A percentile compares a stretch with the other conserved stretches of the same genome.
Conservation (phyloP, 352 stramenopile genomes). For the Pythium aristosporum region DNA sequence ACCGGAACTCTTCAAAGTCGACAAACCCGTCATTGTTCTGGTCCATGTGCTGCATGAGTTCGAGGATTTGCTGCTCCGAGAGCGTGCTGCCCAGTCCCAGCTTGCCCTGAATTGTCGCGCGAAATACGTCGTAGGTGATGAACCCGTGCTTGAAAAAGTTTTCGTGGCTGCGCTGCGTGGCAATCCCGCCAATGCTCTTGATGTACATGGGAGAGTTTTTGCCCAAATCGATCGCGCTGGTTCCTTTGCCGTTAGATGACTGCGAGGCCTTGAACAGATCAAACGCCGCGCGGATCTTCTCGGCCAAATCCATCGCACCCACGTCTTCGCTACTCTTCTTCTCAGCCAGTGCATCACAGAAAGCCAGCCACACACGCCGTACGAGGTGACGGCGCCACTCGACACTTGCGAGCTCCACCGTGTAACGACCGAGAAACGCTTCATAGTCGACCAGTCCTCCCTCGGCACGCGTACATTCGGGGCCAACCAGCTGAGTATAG, state of each 20-base stretch:
- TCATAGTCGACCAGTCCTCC: constrained; percentile 55
- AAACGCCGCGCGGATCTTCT: constrained; percentile 73
- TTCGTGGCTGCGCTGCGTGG: constrained; percentile 39
- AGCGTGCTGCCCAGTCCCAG: constrained; percentile 59
- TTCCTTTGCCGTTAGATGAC: constrained; percentile 18
- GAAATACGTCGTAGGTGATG: constrained; percentile 80
- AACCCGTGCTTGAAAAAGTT: constrained; percentile 49
- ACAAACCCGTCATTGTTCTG: constrained; percentile 89
- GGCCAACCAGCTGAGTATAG: constrained; percentile 56
- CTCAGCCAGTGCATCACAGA: constrained; percentile 53
- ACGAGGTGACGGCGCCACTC: constrained; percentile 71
- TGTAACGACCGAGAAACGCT: constrained; percentile 75
- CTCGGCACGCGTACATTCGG: constrained; percentile 34
- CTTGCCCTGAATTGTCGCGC: constrained; percentile 62
- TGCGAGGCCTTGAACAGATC: constrained; percentile 49
- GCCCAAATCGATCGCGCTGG: constrained; percentile 20
- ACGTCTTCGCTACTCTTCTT: constrained; percentile 33
- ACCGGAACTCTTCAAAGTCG: constrained; percentile 88
- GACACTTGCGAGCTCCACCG: constrained; percentile 58
- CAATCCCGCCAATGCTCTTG: constrained; percentile 31
- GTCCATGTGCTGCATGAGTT: constrained; percentile 92
- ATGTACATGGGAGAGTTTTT: constrained; percentile 29
- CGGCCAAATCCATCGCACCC: constrained; percentile 48
- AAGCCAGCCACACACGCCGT: constrained; percentile 69
- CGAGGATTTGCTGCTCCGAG: constrained; percentile 90